Evolutionary conservation across 768 basidiomycete species (phyloP), one percentile per base, ranked within the genome.

Genomic region (Lactifluus hygrophoroides): DNA sequence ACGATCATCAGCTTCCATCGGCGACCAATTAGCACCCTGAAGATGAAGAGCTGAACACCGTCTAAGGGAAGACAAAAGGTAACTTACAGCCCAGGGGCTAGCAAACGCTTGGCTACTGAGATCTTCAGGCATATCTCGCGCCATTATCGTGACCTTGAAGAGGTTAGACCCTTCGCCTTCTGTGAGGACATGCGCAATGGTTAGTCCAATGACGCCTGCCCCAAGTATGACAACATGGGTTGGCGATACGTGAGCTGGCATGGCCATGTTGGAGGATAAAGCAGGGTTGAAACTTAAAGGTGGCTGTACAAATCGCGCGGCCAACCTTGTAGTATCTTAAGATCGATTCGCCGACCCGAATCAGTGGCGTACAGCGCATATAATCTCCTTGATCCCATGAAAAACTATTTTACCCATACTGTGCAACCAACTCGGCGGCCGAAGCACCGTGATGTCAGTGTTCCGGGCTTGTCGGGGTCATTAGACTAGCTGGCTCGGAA

Each of bases 21-120:
- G 76, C 8, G 73, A 71, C 78, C 79, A 80, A 58, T 75, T 73
- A 35, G 76, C 78, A 25, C 77, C 77, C 77, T 79, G 55, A 5
- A 30, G 7, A 40, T 19, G 23, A 27, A 21, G 17, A 19, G 28
- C 25, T 43, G 27, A 35, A 46, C 30, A 21, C 25, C 11, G 11
- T 17, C 16, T 19, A 23, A 44, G 42, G 27, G 25, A 40, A n/a
- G 16, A 42, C 1, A 25, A 40, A 28, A 16, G 19, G 46, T 23
- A 23, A 67, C 74, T 52, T 56, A 77, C 77, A 57, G 79, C 77
- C 68, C 78, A 80, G n/a, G 79, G 79, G 54, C 75, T 79, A 9
- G 78, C 71, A 69, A 75, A 79, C 4, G 71, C 75, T 51, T 77
- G 75, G 3, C 76, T 78, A 45, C 69, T 69, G 21, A 71, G 56